Conservation (phyloP, 208 protist species). For the Trichomonas tenax region DNA sequence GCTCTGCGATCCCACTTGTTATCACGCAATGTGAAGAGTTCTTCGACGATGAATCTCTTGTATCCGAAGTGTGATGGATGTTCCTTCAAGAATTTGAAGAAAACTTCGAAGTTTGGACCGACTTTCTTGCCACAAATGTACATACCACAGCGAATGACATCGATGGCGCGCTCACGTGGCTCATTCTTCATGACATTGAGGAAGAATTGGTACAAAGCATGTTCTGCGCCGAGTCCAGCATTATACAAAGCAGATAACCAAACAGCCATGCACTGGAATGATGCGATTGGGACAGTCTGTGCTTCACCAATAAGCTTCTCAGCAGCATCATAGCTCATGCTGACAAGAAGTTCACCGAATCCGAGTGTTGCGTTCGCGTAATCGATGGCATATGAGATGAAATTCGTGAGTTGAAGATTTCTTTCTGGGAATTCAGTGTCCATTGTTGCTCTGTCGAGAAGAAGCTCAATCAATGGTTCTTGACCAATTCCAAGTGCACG, state of each 20-base stretch:
- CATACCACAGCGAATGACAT: not conserved
- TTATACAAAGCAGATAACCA: not conserved
- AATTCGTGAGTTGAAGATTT: not conserved
- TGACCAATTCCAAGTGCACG: not conserved
- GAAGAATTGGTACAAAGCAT: not conserved
- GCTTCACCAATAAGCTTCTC: not conserved
- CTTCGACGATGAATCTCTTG: not conserved
- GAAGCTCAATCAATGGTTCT: not conserved
- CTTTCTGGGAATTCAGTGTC: conserved; percentile 8
- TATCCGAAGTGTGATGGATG: not conserved
- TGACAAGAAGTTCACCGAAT: not conserved
- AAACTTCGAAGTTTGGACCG: not conserved
- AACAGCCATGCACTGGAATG: not conserved
- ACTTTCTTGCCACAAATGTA: not conserved
- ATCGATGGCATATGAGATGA: not conserved
- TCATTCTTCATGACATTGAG: not conserved
- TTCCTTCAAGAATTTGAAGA: not conserved
- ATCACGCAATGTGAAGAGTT: not conserved
- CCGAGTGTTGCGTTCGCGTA: too few species aligned
- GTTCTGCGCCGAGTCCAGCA: not conserved
- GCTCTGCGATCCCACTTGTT: not conserved
- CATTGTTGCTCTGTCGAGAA: not conserved
- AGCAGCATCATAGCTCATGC: not conserved
- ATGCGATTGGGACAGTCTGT: not conserved
- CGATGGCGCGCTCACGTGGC: not conserved